Base-by-base conservation (phyloP, 148 eudicot genomes). In the Dianthus caryophyllus region DNA sequence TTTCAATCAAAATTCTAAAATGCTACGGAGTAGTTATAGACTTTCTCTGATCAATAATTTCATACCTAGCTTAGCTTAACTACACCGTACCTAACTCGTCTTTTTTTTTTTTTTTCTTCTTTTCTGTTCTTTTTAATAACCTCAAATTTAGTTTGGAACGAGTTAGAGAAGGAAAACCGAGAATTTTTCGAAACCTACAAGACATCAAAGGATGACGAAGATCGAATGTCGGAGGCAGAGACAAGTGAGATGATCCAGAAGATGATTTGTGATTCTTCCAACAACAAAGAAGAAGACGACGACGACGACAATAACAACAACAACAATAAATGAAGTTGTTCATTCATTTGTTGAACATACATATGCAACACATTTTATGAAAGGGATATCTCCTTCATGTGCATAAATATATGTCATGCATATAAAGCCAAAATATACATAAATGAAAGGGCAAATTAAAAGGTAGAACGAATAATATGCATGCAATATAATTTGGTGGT, bases 121-220 rank as follows among this genome's bases (percentile, higher is more conserved):
- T 33, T 33, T n/a, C n/a, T n/a, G n/a, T n/a, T n/a, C n/a, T n/a
- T n/a, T n/a, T n/a, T n/a, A n/a, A n/a, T n/a, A n/a, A n/a, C n/a
- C n/a, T n/a, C n/a, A n/a, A n/a, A n/a, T n/a, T 74, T 82, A 90
- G 97, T 90, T 44, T 90, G 97, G 97, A 84, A 75, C 1, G 97
- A 87, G 76, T 63, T 90, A 31, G 88, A 85, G 85, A 90, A 90
- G 69, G 94, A 84, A 73, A 90, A 90, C 84, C 84, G 73, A 68
- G 94, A 84, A 60, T 90, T 90, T 75, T 90, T 90, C 16, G 79
- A 87, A 71, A 77, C 83, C 0, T 90, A 90, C 70, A 54, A 78
- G 4, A 70, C 76, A 49, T 79, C 84, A 0, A 84, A 78, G 27
- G 75, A 69, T 63, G 81, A 81, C 41, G 73, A 78, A 15, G 78